These are phyloP conservation scores for Colletotrichum sp. DNA, from an alignment of 2,329 filamentous ascomycete genomes.

Conservation along the genomic window DNA sequence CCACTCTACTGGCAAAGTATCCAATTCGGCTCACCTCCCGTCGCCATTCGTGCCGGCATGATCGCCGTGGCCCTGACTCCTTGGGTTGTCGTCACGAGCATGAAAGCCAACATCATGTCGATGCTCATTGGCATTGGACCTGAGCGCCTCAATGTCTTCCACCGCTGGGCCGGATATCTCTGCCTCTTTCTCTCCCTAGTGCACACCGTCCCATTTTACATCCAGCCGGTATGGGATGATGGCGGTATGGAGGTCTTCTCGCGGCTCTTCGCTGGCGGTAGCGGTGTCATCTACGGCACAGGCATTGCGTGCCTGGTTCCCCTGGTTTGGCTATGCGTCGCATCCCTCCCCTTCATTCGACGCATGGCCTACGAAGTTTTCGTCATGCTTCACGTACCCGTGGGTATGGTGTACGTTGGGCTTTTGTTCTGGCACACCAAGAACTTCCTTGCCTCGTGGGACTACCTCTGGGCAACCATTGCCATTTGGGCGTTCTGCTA, in stretches of 20 bases:
- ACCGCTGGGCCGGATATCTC: constrained; percentile 89
- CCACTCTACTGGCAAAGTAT: constrained; percentile 92
- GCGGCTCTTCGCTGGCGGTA: constrained; percentile 67
- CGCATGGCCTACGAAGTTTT: constrained; percentile 86
- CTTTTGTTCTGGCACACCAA: constrained; percentile 96
- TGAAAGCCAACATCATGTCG: constrained; percentile 87
- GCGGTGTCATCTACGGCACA: constrained; percentile 80
- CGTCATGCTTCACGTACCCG: constrained; percentile 79
- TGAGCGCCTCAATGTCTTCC: constrained; percentile 89
- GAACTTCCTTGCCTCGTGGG: constrained; percentile 90
- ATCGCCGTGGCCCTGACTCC: constrained; percentile 88
- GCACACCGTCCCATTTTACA: constrained; percentile 87
- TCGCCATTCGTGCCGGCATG: constrained; percentile 90
- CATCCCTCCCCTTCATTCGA: constrained; percentile 80
- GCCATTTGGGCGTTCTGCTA: constrained; percentile 82
- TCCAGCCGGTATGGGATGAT: constrained; percentile 86
- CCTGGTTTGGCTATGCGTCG: constrained; percentile 80
- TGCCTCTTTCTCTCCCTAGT: constrained; percentile 82
- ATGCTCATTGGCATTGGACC: constrained; percentile 89
- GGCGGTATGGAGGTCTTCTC: constrained; percentile 74
- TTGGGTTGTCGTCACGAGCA: constrained; percentile 89
- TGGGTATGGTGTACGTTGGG: constrained; percentile 78
- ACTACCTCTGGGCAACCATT: constrained; percentile 82
- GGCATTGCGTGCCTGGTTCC: constrained; percentile 84
- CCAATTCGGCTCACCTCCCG: constrained; percentile 81